Conservation (phyloP, 768 basidiomycete species). For the Solioccasus polychromus region DNA sequence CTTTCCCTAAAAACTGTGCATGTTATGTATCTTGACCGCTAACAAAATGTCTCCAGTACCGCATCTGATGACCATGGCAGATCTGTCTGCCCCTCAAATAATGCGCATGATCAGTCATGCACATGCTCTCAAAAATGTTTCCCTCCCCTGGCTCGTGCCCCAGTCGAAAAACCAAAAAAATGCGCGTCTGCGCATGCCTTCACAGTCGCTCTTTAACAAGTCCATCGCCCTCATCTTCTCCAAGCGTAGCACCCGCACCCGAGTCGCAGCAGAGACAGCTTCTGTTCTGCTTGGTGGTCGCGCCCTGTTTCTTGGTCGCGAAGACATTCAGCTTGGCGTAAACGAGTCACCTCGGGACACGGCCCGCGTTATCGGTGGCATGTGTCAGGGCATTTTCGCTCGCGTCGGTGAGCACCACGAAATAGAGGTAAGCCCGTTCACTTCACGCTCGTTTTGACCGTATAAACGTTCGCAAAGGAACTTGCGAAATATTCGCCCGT, state of each 20-base stretch:
- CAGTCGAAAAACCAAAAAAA: conserved; percentile 32
- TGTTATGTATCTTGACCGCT: no score
- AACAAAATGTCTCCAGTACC: conserved; percentile 40
- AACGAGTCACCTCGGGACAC: conserved; percentile 88
- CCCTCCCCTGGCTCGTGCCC: conserved; percentile 67
- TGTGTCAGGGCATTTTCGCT: conserved; percentile 97
- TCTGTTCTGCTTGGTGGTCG: conserved; percentile 78
- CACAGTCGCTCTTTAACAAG: conserved; percentile 77
- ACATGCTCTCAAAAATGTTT: conserved; percentile 55
- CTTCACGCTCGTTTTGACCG: neutral
- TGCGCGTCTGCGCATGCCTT: conserved; percentile 52
- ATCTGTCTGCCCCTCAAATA: conserved; percentile 78
- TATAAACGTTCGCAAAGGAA: conserved; percentile 51
- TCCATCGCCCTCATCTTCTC: conserved; percentile 88
- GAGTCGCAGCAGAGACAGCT: conserved; percentile 85
- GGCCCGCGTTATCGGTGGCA: conserved; percentile 84
- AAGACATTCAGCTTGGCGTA: conserved; percentile 94
- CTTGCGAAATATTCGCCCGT: conserved; percentile 87
- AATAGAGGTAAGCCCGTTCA: conserved; percentile 67
- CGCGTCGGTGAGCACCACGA: conserved; percentile 91
- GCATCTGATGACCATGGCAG: conserved; percentile 86
- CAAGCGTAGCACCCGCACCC: conserved; percentile 91
- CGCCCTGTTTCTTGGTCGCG: conserved; percentile 83
- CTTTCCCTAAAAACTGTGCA: no score
- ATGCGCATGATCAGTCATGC: conserved; percentile 62